Conservation (phyloP, 768 basidiomycete genomes). For the Suillus fuscotomentosus region DNA sequence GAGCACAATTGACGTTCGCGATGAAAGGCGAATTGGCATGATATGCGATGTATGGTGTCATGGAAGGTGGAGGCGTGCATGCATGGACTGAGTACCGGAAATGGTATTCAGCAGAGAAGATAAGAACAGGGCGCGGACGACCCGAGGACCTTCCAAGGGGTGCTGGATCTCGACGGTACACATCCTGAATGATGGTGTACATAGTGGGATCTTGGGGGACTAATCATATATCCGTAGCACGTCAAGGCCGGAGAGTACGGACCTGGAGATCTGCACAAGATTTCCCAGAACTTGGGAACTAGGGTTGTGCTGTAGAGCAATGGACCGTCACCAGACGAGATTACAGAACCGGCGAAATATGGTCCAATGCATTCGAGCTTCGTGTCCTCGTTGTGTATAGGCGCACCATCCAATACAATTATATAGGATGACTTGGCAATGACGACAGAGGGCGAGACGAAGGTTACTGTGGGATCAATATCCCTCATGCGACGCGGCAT, state of each 20-base stretch:
- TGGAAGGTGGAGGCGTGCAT: constrained; percentile 13
- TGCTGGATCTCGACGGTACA: constrained; percentile 28
- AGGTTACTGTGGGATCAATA: constrained; percentile 71
- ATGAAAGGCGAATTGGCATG: background rate
- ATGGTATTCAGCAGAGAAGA: constrained; percentile 60
- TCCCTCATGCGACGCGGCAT: constrained; percentile 51
- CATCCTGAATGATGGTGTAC: constrained; percentile 67
- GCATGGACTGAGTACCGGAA: constrained; percentile 42
- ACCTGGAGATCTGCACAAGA: constrained; percentile 56
- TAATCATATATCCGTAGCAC: constrained; percentile 18
- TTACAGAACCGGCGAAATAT: constrained; percentile 20
- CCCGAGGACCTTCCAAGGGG: constrained; percentile 18
- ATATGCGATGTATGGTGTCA: constrained; percentile 7
- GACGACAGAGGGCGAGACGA: constrained; percentile 48
- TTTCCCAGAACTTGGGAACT: constrained; percentile 67
- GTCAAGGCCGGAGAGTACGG: background rate
- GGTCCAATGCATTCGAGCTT: constrained; percentile 32
- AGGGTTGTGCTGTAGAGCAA: constrained; percentile 60
- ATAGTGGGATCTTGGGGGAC: constrained; percentile 54
- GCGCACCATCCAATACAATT: constrained; percentile 48
- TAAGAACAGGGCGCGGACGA: constrained; percentile 28
- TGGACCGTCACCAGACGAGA: constrained; percentile 24
- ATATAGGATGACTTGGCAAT: constrained; percentile 54
- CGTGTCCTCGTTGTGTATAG: constrained; percentile 19
- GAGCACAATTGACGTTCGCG: constrained; percentile 2